Conservation (phyloP, 768 basidiomycete genomes). For the Suillus fuscotomentosus region DNA sequence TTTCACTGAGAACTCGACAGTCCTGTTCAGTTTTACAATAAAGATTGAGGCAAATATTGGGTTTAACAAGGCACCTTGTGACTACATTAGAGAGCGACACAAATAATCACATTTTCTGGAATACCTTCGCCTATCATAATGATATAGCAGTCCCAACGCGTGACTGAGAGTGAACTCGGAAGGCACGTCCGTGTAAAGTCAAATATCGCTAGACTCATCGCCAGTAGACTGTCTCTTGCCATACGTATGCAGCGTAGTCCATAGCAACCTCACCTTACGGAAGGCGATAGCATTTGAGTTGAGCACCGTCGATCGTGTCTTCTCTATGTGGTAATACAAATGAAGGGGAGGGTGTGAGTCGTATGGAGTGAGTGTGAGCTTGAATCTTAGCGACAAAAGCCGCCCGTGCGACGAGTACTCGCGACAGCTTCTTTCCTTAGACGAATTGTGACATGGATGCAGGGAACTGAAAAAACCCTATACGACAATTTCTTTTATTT, state of each 20-base stretch:
- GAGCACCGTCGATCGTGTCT: background rate
- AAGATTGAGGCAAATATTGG: slow-evolving; percentile 74
- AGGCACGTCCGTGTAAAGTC: background rate
- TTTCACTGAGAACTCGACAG: slow-evolving; percentile 85
- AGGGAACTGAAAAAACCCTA: background rate
- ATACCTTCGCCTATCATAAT: slow-evolving; percentile 79
- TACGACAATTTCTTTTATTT: background rate
- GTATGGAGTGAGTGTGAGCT: background rate
- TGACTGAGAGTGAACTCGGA: background rate
- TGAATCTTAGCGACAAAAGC: background rate
- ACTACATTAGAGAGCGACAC: slow-evolving; percentile 14
- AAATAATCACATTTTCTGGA: slow-evolving; percentile 54
- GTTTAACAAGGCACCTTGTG: background rate
- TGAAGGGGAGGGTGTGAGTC: background rate
- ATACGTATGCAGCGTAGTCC: background rate
- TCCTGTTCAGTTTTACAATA: slow-evolving; percentile 94
- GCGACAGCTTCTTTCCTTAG: background rate
- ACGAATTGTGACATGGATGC: background rate
- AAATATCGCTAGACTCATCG: background rate
- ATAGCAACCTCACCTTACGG: background rate
- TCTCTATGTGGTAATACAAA: background rate
- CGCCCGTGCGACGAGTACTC: background rate
- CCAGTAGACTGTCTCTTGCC: background rate
- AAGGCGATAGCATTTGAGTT: background rate
- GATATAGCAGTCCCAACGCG: slow-evolving; percentile 74